A percentile compares a stretch with the other conserved stretches of the same genome.
Conservation (phyloP, 2,329 filamentous ascomycete species). For the Trichophyton benhamiae region DNA sequence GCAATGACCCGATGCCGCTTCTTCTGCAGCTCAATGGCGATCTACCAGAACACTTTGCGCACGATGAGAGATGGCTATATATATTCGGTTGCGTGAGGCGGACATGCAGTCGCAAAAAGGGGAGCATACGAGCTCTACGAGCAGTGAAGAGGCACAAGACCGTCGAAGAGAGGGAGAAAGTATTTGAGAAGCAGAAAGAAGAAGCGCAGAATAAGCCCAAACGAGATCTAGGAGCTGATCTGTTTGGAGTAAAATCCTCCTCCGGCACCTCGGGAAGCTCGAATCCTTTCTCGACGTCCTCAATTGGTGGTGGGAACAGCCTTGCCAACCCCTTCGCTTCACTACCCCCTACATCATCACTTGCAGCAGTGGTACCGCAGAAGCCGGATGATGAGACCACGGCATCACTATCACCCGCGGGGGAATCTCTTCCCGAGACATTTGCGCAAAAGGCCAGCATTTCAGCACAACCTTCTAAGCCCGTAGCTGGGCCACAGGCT, state of each 20-base stretch:
- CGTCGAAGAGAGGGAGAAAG: slow-evolving; percentile 17
- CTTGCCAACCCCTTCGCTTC: slow-evolving; percentile 50
- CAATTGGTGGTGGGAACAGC: slow-evolving; percentile 23
- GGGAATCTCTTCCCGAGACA: slow-evolving; percentile 54
- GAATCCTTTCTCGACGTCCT: slow-evolving; percentile 45
- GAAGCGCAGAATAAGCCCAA: slow-evolving; percentile 16
- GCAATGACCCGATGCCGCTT: slow-evolving; percentile 69
- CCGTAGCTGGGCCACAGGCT: slow-evolving; percentile 34
- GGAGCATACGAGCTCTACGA: slow-evolving; percentile 65
- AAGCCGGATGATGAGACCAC: slow-evolving; percentile 12
- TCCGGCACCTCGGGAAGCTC: slow-evolving; percentile 24
- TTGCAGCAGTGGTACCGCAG: slow-evolving; percentile 36
- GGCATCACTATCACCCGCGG: slow-evolving; percentile 20
- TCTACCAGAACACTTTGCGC: slow-evolving; percentile 71
- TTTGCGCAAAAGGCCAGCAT: slow-evolving; percentile 59
- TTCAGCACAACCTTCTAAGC: slow-evolving; percentile 24
- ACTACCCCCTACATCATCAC: slow-evolving; percentile 26
- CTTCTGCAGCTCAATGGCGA: slow-evolving; percentile 87
- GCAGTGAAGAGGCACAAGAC: slow-evolving; percentile 45
- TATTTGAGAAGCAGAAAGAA: slow-evolving; percentile 15
- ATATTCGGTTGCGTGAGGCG: slow-evolving; percentile 70
- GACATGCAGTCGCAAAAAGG: slow-evolving; percentile 67
- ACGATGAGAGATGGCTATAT: slow-evolving; percentile 78
- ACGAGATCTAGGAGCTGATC: slow-evolving; percentile 42
- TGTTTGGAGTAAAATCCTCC: slow-evolving; percentile 44